Evolutionary conservation across 23 red algal species (phyloP), one percentile per base, ranked within the genome.

Genomic region (Gracilaria domingensis): DNA sequence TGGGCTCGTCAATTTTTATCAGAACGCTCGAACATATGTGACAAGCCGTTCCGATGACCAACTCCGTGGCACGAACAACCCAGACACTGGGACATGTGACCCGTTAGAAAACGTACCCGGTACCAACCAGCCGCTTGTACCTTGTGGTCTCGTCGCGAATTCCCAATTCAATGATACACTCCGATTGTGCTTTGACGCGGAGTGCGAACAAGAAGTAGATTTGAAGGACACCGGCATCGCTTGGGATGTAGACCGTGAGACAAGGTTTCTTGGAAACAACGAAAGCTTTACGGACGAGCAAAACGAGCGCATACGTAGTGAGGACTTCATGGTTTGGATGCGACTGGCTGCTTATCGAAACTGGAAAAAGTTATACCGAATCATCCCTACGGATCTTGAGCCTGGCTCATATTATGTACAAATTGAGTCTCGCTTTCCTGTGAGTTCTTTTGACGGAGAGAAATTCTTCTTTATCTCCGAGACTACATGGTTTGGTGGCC

Each of bases 301-400:
- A 58, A 87, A 94, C 35, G 53, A 77, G 14, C 25, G 23, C 17
- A 69, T 96, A 8, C 82, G 58, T 23, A 61, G 48, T 25, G 80
- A 87, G 62, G 87, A 91, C 56, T 92, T 96, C 30, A 96, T 96
- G 80, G 94, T 96, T 36, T 96, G 94, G 94, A 96, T 96, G 94
- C 88, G 94, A 49, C 36, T 87, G 2, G 44, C 94, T 28, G 72
- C 94, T 42, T 96, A 90, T 79, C 69, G 75, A 17, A 92, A 86
- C 54, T 96, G 89, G 87, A 67, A 86, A 34, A 96, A 96, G 79
- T 54, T 96, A 29, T 87, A 92, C 75, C 47, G 78, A 65, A 79
- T 82, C 51, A 90, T 96, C 34, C 72, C 49, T 0, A 71, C 91
- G 4, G 67, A 84, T 67, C 78, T 96, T 30, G 18, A 74, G 26